Conservation (phyloP, 108 stramenopile genomes). For the Fragilariopsis cylindrus region DNA sequence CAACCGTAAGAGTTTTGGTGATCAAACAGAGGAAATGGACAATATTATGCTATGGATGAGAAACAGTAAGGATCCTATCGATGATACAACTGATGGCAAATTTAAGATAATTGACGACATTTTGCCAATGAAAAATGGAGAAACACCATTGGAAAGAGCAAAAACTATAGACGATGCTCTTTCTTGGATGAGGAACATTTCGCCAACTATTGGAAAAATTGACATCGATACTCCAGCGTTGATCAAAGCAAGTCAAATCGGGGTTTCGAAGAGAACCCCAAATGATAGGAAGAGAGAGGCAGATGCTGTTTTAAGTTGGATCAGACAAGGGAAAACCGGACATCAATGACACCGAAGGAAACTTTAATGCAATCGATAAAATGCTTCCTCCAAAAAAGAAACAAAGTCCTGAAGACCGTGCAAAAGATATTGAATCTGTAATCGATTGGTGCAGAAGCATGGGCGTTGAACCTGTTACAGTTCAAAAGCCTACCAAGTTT, state of each 20-base stretch:
- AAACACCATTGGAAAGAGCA: conserved; percentile 30
- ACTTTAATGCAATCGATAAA: conserved; percentile 27
- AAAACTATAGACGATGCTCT: conserved; percentile 30
- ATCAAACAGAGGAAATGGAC: conserved; percentile 25
- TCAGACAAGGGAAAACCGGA: conserved; percentile 35
- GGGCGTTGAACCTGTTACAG: conserved; percentile 1
- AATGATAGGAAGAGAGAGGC: conserved; percentile 28
- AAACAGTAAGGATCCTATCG: background rate
- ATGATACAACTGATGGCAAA: background rate
- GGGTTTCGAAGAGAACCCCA: conserved; percentile 18
- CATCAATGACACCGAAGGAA: conserved; percentile 16
- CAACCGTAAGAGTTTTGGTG: conserved; percentile 9
- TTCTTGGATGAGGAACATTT: conserved; percentile 29
- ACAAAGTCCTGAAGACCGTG: conserved; percentile 28
- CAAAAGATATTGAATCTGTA: conserved; percentile 17
- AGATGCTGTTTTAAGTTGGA: conserved; percentile 35
- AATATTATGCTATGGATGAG: conserved; percentile 29
- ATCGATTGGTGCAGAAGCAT: conserved; percentile 38
- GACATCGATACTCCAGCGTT: too few relatives aligned
- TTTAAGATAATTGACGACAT: conserved; percentile 27
- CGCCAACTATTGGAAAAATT: background rate
- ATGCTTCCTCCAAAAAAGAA: conserved; percentile 30
- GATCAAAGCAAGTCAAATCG: background rate
- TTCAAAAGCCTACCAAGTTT: conserved; percentile 12
- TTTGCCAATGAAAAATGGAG: conserved; percentile 22